phyloP scores from a whole-genome alignment of 2,329 filamentous ascomycete species.

The Drechslerella stenobrocha region DNA sequence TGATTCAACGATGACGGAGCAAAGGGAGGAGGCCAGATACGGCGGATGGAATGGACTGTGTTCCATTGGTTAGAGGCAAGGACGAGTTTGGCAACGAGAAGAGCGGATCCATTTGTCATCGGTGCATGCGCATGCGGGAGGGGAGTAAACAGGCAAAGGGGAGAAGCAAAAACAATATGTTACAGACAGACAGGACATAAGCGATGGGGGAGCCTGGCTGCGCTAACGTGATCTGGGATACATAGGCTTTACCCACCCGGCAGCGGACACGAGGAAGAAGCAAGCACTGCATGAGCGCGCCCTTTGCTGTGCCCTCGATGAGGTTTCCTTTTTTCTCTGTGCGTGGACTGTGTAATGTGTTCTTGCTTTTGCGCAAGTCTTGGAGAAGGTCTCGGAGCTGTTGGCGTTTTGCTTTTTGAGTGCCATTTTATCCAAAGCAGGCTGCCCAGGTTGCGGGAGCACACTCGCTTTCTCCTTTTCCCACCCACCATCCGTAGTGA shows the following conservation, averaged over 20 bases:
- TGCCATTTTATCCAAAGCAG: constrained; percentile 26
- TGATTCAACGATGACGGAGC: too few relatives aligned
- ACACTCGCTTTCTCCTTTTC: constrained; percentile 4
- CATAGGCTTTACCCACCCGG: constrained; percentile 48
- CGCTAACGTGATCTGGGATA: constrained; percentile 49
- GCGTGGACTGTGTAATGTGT: background rate
- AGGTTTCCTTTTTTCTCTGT: background rate
- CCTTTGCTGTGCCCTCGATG: background rate
- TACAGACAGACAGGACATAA: constrained; percentile 7
- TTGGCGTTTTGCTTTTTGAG: constrained; percentile 37
- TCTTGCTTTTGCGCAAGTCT: background rate
- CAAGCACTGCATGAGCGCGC: constrained; percentile 4
- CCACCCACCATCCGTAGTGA: too few relatives aligned
- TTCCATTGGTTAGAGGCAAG: background rate
- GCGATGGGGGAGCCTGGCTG: constrained; percentile 30
- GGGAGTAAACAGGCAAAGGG: background rate
- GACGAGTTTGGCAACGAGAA: constrained; percentile 7
- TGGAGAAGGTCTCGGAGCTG: constrained; percentile 16
- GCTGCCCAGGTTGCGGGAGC: constrained; percentile 42
- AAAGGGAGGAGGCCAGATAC: too few relatives aligned
- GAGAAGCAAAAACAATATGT: constrained; percentile 8
- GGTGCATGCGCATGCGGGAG: constrained; percentile 48
- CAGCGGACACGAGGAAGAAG: constrained; percentile 43
- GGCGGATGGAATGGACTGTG: too few relatives aligned
- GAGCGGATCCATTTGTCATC: constrained; percentile 48